A percentile compares a stretch with the other conserved stretches of the same genome.
Conservation (phyloP, 2,329 filamentous ascomycete genomes). For the Fusarium albidum region DNA sequence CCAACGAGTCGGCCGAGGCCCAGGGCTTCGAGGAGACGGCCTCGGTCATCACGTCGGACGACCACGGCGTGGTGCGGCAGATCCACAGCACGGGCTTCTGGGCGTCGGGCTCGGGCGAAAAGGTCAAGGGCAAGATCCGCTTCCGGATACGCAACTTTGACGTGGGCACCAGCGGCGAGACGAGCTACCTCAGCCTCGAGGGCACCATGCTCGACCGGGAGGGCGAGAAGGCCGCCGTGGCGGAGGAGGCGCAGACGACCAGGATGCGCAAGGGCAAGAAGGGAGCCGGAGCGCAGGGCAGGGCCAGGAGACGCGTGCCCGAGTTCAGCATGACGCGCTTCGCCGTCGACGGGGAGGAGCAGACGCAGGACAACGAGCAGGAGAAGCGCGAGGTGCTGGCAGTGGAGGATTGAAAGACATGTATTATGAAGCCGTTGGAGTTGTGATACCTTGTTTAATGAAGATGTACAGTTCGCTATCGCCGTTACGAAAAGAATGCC, state of each 20-base stretch:
- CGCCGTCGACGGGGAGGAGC: constrained; percentile 54
- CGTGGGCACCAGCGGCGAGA: constrained; percentile 75
- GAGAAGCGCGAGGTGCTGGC: constrained; percentile 35
- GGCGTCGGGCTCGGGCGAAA: constrained; percentile 74
- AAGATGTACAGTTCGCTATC: constrained; percentile 29
- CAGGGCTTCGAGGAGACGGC: constrained; percentile 53
- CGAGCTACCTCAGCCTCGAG: constrained; percentile 84
- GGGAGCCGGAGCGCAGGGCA: constrained; percentile 39
- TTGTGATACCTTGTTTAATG: constrained; percentile 44
- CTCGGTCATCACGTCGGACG: constrained; percentile 51
- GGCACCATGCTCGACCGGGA: constrained; percentile 81
- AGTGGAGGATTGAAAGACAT: constrained; percentile 36
- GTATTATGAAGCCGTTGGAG: constrained; percentile 37
- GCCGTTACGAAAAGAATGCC: constrained; percentile 14
- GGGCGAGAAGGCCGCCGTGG: constrained; percentile 67
- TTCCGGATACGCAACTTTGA: constrained; percentile 90
- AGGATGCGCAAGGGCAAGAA: constrained; percentile 48
- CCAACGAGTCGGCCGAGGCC: constrained; percentile 55
- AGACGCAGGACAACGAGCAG: constrained; percentile 33
- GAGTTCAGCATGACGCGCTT: constrained; percentile 68
- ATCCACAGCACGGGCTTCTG: constrained; percentile 74
- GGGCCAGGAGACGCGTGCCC: constrained; percentile 50
- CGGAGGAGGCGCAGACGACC: constrained; percentile 54
- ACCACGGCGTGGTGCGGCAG: constrained; percentile 62
- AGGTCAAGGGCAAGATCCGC: constrained; percentile 73